Evolutionary conservation across 2,329 filamentous ascomycete species (phyloP).

Genomic region (Aspergillus quadrilineatus): DNA sequence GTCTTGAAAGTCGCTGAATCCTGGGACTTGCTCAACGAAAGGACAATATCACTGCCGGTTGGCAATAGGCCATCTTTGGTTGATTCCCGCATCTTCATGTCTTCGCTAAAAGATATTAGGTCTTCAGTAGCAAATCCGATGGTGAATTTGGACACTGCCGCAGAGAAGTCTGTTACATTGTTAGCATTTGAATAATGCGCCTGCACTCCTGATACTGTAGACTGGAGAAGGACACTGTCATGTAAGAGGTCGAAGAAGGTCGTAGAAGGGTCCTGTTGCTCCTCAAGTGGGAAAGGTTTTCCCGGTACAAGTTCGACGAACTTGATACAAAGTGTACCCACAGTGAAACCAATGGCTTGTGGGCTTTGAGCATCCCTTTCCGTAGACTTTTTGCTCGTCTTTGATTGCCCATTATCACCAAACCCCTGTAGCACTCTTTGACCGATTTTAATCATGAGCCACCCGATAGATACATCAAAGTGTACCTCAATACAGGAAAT

Average conservation of each 20-base stretch:
- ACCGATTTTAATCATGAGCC: slow-evolving; percentile 40
- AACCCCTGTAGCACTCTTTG: slow-evolving; percentile 31
- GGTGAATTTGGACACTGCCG: slow-evolving; percentile 43
- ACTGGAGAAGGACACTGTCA: slow-evolving; percentile 37
- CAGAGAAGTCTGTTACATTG: slow-evolving; percentile 26
- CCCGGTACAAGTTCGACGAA: slow-evolving; percentile 40
- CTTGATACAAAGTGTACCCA: slow-evolving; percentile 34
- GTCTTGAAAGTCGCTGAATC: slow-evolving; percentile 55
- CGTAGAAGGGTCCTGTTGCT: slow-evolving; percentile 13
- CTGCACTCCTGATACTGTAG: slow-evolving; percentile 27
- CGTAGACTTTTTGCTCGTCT: slow-evolving; percentile 6
- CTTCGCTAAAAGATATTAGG: slow-evolving; percentile 54
- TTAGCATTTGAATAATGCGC: slow-evolving; percentile 24
- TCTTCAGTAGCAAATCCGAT: slow-evolving; percentile 51
- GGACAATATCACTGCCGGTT: slow-evolving; percentile 39
- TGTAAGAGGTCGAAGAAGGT: slow-evolving; percentile 23
- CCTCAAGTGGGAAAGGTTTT: slow-evolving; percentile 25
- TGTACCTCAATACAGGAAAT: slow-evolving; percentile 32
- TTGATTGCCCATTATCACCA: slow-evolving; percentile 13
- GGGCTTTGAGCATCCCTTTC: slow-evolving; percentile 12
- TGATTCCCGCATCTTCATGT: slow-evolving; percentile 48
- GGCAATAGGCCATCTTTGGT: slow-evolving; percentile 41
- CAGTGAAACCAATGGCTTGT: slow-evolving; percentile 25
- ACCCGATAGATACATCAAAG: slow-evolving; percentile 44
- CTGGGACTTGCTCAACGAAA: slow-evolving; percentile 35